A percentile compares a stretch with the other conserved stretches of the same genome.
Evolutionary conservation across 1,284 basidiomycete species (phyloP).

Genomic region (Inonotus hispidus): DNA sequence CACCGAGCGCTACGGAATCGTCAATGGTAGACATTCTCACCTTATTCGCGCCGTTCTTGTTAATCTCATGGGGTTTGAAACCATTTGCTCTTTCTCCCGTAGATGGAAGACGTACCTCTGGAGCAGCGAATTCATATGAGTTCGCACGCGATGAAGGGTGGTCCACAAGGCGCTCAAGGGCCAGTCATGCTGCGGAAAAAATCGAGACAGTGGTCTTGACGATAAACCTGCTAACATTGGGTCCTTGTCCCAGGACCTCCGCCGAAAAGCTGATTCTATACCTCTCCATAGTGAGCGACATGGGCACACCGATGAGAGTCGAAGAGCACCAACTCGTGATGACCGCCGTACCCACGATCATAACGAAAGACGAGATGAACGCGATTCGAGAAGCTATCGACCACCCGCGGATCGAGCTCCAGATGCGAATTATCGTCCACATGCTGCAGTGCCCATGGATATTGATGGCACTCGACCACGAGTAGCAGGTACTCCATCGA

Average conservation of each 20-base stretch:
- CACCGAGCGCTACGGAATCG: not conserved
- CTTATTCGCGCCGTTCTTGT: not conserved
- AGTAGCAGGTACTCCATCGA: not conserved
- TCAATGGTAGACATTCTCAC: slow-evolving; percentile 5
- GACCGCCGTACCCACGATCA: not conserved
- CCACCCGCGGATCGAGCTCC: not conserved
- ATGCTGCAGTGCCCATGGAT: slow-evolving; percentile 3
- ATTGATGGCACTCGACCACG: not conserved
- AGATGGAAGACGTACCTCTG: slow-evolving; percentile 4
- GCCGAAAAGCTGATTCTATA: not conserved
- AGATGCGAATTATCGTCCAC: not conserved
- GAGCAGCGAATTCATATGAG: not conserved
- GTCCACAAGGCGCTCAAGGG: not conserved
- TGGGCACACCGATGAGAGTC: not conserved
- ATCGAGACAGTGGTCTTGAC: not conserved
- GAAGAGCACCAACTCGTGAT: not conserved
- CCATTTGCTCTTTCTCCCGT: not conserved
- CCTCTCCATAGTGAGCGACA: not conserved
- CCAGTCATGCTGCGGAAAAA: not conserved
- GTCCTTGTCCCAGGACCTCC: not conserved
- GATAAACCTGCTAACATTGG: not conserved
- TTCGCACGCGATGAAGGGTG: not conserved
- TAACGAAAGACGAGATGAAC: not conserved
- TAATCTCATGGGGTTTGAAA: not conserved
- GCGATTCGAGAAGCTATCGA: not conserved